A percentile compares a stretch with the other conserved stretches of the same genome.
These are phyloP conservation scores for Didymella segeticola DNA, from an alignment of 2,329 filamentous ascomycete genomes.

Conservation along the genomic window DNA sequence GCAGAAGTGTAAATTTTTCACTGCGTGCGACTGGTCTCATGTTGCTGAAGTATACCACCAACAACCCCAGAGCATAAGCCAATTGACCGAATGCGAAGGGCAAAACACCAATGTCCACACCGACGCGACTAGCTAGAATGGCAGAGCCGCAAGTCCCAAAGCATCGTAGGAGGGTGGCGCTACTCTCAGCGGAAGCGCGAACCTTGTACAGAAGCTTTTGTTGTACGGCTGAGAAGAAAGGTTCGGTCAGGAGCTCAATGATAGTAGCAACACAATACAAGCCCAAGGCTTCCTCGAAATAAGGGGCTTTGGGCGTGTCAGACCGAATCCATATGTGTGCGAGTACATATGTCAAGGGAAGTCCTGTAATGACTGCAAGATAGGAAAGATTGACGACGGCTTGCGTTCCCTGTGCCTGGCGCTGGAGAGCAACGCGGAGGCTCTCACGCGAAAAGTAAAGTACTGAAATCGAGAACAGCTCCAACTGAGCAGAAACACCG, in stretches of 20 bases:
- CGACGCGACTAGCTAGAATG: slow-evolving; percentile 64
- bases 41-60: slow-evolving; percentile 72
- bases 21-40: slow-evolving; percentile 63
- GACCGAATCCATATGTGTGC: slow-evolving; percentile 71
- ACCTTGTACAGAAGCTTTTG: slow-evolving; percentile 79
- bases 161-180: slow-evolving; percentile 80
- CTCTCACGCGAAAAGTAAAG: slow-evolving; percentile 94
- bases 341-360: slow-evolving; percentile 68
- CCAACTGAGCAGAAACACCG: slow-evolving; percentile 86
- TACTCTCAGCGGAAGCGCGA: slow-evolving; percentile 82
- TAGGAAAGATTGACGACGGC: slow-evolving; percentile 89
- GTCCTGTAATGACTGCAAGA: slow-evolving; percentile 73
- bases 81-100: slow-evolving; percentile 91
- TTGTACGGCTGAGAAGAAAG: slow-evolving; percentile 87
- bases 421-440: slow-evolving; percentile 87
- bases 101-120: slow-evolving; percentile 72
- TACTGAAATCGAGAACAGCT: slow-evolving; percentile 91
- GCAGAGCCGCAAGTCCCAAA: slow-evolving; percentile 74
- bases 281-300: slow-evolving; percentile 64
- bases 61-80: slow-evolving; percentile 72
- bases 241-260: slow-evolving; percentile 84
- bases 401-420: slow-evolving; percentile 70
- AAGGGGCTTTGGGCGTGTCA: slow-evolving; percentile 63
- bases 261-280: slow-evolving; percentile 65
- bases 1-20: slow-evolving; percentile 74